Evolutionary conservation across 2,329 filamentous ascomycete genomes (phyloP), one percentile per base, ranked within the genome.

Genomic region (Chrysosphaeria jannelii): DNA sequence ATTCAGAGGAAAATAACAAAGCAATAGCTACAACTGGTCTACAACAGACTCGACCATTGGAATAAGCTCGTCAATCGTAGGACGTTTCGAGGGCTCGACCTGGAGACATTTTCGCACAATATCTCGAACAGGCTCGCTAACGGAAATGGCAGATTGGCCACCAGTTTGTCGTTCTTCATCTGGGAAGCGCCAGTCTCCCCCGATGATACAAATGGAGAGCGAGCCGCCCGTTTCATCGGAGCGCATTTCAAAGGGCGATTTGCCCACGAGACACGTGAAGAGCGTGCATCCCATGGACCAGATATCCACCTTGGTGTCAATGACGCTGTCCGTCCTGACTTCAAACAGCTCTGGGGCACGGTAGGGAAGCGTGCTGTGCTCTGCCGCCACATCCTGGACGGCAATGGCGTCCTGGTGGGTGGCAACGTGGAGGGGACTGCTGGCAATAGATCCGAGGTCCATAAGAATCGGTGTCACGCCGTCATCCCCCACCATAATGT

Each of bases 321-420:
- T 70, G 23, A 76, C 62, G 23, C 69, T 67, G 30, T 75, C 81
- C 3, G 78, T 91, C 47, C 89, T 89, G 27, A 93, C 85, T 42
- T 97, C 85, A 44, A 97, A 97, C 29, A 97, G 65, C 46, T 97
- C 85, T 0, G 85, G 85, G 2, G 85, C 85, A 28, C 85, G 76
- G 48, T 97, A 97, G 0, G 85, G 79, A 81, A 97, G 93, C 19
- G 85, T 97, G 32, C 68, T 81, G 51, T 93, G 81, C 43, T 97
- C 85, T 25, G 81, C 85, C 12, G 85, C 85, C 19, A 64, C 72
- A 43, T 97, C 85, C 47, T 93, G 85, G 17, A 89, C 72, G 25
- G 79, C 75, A 22, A 97, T 62, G 21, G 85, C 85, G 25, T 88
- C 57, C 3, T 76, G 88, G 29, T 81, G 68, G 10, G 74, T 85